Conservation (phyloP, 2,329 filamentous ascomycete genomes). For the Fusarium torulosum region DNA sequence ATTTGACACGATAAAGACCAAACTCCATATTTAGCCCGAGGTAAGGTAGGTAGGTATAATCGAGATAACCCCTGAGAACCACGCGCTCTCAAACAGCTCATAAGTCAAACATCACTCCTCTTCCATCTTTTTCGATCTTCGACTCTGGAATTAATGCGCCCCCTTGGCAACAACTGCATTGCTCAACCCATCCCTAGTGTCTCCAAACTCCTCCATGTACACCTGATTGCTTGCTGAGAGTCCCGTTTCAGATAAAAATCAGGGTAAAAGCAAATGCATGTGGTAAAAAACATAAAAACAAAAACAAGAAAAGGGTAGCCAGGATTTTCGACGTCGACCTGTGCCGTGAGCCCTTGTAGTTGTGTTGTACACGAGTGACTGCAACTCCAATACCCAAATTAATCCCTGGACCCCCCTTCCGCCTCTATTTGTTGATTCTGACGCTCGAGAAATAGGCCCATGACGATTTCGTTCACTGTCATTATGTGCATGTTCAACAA, state of each 20-base stretch:
- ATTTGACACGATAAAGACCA: conserved; percentile 32
- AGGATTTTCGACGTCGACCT: conserved; percentile 42
- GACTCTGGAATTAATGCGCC: conserved; percentile 31
- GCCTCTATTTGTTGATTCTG: conserved; percentile 36
- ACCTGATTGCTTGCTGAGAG: conserved; percentile 31
- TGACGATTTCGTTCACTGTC: conserved; percentile 35
- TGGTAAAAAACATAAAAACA: conserved; percentile 27
- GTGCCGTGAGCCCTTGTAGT: conserved; percentile 47
- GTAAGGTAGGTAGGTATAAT: conserved; percentile 42
- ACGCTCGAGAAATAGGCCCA: conserved; percentile 32
- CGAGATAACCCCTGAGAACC: conserved; percentile 42
- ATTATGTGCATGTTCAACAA: conserved; percentile 29
- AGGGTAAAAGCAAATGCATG: conserved; percentile 26
- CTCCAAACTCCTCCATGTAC: conserved; percentile 30
- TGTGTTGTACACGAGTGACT: conserved; percentile 54
- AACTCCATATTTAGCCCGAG: conserved; percentile 43
- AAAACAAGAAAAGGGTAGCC: conserved; percentile 24
- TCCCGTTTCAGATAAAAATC: conserved; percentile 34
- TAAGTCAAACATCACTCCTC: conserved; percentile 15
- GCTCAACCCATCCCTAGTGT: conserved; percentile 18
- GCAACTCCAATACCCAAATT: conserved; percentile 51
- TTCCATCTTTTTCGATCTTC: conserved; percentile 16
- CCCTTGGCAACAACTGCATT: conserved; percentile 25
- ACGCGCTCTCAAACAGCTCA: conserved; percentile 38
- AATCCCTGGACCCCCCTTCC: conserved; percentile 35